Percentiles rank a stretch among this genome's conserved stretches.
phyloP scores from a whole-genome alignment of 2,329 filamentous ascomycete species.

The Trichoderma brevicompactum region DNA sequence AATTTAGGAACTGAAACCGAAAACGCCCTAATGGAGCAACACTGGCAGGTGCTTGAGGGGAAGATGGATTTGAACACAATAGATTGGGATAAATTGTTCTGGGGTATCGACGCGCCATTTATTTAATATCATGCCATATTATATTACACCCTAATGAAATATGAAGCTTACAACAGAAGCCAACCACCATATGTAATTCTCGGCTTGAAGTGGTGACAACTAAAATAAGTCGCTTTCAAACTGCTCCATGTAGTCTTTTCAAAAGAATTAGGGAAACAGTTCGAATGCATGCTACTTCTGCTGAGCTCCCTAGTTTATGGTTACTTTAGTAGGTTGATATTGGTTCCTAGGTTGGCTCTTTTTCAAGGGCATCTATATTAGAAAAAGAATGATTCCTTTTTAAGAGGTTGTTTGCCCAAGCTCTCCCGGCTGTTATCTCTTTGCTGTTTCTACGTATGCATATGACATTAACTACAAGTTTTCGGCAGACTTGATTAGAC shows the following conservation, averaged over 20 bases:
- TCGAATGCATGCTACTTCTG: too few relatives aligned
- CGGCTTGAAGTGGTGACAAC: too few relatives aligned
- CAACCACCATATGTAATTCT: too few relatives aligned
- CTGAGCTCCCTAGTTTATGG: too few relatives aligned
- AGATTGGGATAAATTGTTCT: constrained; percentile 44
- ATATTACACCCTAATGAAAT: not conserved
- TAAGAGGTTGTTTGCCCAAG: not conserved
- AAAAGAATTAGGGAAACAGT: too few relatives aligned
- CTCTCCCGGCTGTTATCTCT: not conserved
- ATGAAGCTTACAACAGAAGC: not conserved
- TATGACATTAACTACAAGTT: not conserved
- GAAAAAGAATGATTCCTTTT: not conserved
- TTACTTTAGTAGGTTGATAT: too few relatives aligned
- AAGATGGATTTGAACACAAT: constrained; percentile 43
- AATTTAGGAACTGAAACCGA: constrained; percentile 28
- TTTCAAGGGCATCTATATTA: too few relatives aligned
- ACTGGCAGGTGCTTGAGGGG: constrained; percentile 37
- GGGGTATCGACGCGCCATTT: constrained; percentile 43
- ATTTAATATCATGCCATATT: constrained; percentile 32
- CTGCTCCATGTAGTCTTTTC: too few relatives aligned
- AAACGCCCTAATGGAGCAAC: constrained; percentile 35
- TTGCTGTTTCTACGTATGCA: not conserved
- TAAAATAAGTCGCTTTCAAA: too few relatives aligned
- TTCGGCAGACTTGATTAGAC: too few relatives aligned
- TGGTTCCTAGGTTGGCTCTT: too few relatives aligned